Evolutionary conservation across 345 rosid genomes (phyloP), one percentile per base, ranked within the genome.

Genomic region (Ceriops decandra): DNA sequence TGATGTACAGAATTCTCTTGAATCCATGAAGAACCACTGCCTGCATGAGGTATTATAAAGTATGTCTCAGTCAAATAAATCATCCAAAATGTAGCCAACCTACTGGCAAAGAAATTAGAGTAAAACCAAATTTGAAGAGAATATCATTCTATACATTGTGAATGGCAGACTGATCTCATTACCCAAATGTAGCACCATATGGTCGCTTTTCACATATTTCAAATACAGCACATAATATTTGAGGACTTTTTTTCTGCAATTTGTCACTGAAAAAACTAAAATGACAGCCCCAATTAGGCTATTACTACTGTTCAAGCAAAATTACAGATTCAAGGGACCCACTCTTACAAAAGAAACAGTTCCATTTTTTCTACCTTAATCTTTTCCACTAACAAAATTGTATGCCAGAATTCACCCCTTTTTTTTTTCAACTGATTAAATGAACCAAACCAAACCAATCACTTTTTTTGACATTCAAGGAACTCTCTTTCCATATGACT

Each of bases 1-100:
- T 58, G 79, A 75, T 60, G 60, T 74, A 75, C 65, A 31, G 87
- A 80, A 47, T 71, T 76, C 70, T 82, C 85, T 63, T 81, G 84
- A 72, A 82, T 69, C 95, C 96, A 90, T 38, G 84, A 83, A 70
- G 68, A 75, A 63, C 83, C 77, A 67, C 82, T 78, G 30, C 83
- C 90, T 72, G 82, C 70, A 68, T 20, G 36, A 36, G 5, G 20
- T 53, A 24, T 15, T 28, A 31, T 7, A 24, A 32, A 67, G 13
- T 60, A 32, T 7, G 11, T 26, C 6, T 46, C 16, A 32, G 16
- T n/a, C 5, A 69, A 15, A 22, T 32, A 52, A 30, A 17, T 57
- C 46, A 42, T 38, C 30, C 61, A 33, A 36, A 54, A 42, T 35
- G 35, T 49, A 32, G 24, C 32, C 57, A 35, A 67, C 22, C 53